Evolutionary conservation across 129 eudicot species (phyloP).

Genomic region (Dittrichia graveolens): DNA sequence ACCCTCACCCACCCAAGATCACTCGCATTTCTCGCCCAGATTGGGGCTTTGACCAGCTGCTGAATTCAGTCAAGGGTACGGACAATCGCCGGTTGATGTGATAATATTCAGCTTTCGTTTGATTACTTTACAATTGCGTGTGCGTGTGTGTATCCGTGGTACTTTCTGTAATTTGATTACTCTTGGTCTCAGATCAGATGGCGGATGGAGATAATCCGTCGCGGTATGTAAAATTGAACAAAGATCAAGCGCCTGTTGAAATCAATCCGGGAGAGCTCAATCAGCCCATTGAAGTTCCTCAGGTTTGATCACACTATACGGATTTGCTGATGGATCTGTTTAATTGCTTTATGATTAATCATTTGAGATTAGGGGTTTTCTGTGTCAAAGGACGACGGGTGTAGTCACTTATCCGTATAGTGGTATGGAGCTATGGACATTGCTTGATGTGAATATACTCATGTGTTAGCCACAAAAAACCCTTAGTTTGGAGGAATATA

Average conservation of each 20-base stretch:
- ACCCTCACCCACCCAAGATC: constrained; percentile 1
- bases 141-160: background rate
- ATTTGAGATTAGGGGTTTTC: constrained; percentile 15
- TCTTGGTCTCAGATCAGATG: constrained; percentile 53
- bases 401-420: background rate
- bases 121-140: background rate
- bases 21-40: background rate
- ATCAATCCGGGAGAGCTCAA: constrained; percentile 91
- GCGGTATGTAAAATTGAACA: constrained; percentile 82
- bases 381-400: background rate
- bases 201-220: constrained; percentile 72
- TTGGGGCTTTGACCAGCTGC: constrained; percentile 16
- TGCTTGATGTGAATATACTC: constrained; percentile 13
- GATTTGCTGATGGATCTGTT: background rate
- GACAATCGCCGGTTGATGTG: constrained; percentile 4
- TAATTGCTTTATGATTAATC: constrained; percentile 3
- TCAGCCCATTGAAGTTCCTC: constrained; percentile 88
- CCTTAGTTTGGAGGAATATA: background rate
- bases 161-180: background rate
- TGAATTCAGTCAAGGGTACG: constrained; percentile 41
- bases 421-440: constrained; percentile 6
- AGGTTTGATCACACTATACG: constrained; percentile 42
- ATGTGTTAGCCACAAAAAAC: background rate
- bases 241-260: constrained; percentile 75
- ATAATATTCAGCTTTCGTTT: background rate